Conservation (phyloP, 352 stramenopile genomes). For the Phytophthora hybrid region DNA sequence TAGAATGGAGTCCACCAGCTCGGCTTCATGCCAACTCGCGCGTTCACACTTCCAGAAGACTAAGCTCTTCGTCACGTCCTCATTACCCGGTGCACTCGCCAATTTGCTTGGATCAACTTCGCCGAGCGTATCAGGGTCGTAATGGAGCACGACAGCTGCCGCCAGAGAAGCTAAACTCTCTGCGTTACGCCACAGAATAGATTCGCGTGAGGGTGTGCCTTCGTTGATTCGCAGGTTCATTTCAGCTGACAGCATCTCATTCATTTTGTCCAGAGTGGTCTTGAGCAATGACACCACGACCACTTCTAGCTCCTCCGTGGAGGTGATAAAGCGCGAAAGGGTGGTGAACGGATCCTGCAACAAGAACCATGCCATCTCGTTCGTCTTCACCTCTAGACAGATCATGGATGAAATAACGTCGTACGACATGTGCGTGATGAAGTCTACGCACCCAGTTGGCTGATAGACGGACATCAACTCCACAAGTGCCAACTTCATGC, state of each 20-base stretch:
- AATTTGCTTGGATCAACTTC: slow-evolving; percentile 55
- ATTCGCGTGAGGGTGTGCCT: slow-evolving; percentile 72
- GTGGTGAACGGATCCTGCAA: slow-evolving; percentile 83
- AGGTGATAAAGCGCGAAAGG: slow-evolving; percentile 72
- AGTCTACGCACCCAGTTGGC: slow-evolving; percentile 64
- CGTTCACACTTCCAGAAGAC: slow-evolving; percentile 86
- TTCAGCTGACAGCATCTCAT: slow-evolving; percentile 75
- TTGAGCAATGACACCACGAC: slow-evolving; percentile 81
- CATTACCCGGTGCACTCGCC: slow-evolving; percentile 15
- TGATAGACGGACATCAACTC: slow-evolving; percentile 74
- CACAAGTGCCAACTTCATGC: slow-evolving; percentile 74
- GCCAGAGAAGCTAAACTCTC: slow-evolving; percentile 79
- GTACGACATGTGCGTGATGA: slow-evolving; percentile 77
- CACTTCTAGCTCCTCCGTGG: slow-evolving; percentile 66
- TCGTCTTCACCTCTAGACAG: slow-evolving; percentile 81
- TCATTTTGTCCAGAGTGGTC: slow-evolving; percentile 81
- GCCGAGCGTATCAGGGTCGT: slow-evolving; percentile 78
- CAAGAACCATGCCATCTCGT: slow-evolving; percentile 85
- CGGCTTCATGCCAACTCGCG: slow-evolving; percentile 76
- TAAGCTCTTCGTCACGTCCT: slow-evolving; percentile 36
- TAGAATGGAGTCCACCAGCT: slow-evolving; percentile 80
- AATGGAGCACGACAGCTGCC: slow-evolving; percentile 83
- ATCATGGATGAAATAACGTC: slow-evolving; percentile 88
- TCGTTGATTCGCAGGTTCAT: slow-evolving; percentile 71
- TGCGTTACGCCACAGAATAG: slow-evolving; percentile 81